Conservation (phyloP, 202 grass and related monocot species). For the Eragrostis tef region DNA sequence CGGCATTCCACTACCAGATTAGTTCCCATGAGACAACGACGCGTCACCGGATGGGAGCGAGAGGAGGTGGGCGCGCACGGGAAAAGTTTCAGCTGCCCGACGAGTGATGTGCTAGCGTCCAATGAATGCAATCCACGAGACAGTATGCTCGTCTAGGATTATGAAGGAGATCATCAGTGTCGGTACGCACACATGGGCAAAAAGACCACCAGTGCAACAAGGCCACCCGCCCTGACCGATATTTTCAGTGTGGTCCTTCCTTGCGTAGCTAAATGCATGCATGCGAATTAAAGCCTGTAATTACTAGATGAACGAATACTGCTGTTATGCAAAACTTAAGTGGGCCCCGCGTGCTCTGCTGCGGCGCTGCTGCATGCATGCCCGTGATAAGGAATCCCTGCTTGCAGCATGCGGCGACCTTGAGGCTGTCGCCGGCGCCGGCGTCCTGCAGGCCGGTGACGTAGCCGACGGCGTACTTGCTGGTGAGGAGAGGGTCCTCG, state of each 20-base stretch:
- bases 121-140: slow-evolving; percentile 28
- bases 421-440: slow-evolving; percentile 51
- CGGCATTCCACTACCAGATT: neutral
- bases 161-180: neutral
- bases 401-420: slow-evolving; percentile 99
- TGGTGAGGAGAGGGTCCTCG: slow-evolving; percentile 82
- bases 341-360: slow-evolving; percentile 3
- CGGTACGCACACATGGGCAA: slow-evolving; percentile 20
- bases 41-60: slow-evolving; percentile 44
- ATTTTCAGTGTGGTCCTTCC: neutral
- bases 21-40: slow-evolving; percentile 48
- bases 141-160: neutral
- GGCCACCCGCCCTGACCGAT: neutral
- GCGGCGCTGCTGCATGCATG: slow-evolving; percentile 5
- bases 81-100: neutral
- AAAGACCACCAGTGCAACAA: neutral
- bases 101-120: slow-evolving; percentile 37
- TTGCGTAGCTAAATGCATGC: neutral
- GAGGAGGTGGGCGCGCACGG: neutral
- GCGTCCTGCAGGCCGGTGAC: slow-evolving; percentile 75
- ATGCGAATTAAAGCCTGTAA: neutral
- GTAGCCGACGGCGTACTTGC: slow-evolving; percentile 82
- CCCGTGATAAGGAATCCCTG: slow-evolving; percentile 52
- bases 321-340: neutral
- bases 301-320: neutral